phyloP scores from a whole-genome alignment of 2,329 filamentous ascomycete genomes.

The Epichloe typhina region DNA sequence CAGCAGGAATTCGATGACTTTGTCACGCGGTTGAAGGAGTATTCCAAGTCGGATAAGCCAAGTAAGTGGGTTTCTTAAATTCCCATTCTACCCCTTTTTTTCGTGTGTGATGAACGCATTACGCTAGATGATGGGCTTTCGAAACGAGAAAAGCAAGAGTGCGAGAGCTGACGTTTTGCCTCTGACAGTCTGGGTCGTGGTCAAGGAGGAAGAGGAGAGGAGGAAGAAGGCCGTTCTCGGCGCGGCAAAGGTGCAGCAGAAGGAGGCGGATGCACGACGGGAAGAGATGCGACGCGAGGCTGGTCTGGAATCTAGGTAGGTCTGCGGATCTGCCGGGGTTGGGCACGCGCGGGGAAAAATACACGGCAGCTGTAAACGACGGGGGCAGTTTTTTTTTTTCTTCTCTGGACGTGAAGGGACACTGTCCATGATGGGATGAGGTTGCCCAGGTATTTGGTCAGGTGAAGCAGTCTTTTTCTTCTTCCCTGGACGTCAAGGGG shows the following conservation, averaged over 20 bases:
- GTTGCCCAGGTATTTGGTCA: neutral
- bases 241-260: slow-evolving; percentile 23
- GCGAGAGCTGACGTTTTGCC: neutral
- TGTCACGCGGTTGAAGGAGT: slow-evolving; percentile 69
- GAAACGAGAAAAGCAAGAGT: neutral
- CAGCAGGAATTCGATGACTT: slow-evolving; percentile 87
- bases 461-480: neutral
- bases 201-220: slow-evolving; percentile 33
- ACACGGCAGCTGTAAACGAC: too few relatives aligned
- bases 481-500: too few relatives aligned
- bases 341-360: neutral
- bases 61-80: slow-evolving; percentile 53
- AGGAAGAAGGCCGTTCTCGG: slow-evolving; percentile 24
- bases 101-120: too few relatives aligned
- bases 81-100: too few relatives aligned
- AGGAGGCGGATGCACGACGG: slow-evolving; percentile 29
- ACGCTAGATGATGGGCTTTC: neutral
- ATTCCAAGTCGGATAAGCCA: slow-evolving; percentile 81
- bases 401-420: too few relatives aligned
- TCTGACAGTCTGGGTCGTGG: slow-evolving; percentile 35
- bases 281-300: slow-evolving; percentile 37
- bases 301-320: slow-evolving; percentile 26
- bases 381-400: too few relatives aligned
- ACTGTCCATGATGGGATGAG: neutral
- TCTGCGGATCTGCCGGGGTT: neutral